A percentile compares a stretch with the other conserved stretches of the same genome.
Conservation (phyloP, 768 basidiomycete species). For the Phylloporus sp. region DNA sequence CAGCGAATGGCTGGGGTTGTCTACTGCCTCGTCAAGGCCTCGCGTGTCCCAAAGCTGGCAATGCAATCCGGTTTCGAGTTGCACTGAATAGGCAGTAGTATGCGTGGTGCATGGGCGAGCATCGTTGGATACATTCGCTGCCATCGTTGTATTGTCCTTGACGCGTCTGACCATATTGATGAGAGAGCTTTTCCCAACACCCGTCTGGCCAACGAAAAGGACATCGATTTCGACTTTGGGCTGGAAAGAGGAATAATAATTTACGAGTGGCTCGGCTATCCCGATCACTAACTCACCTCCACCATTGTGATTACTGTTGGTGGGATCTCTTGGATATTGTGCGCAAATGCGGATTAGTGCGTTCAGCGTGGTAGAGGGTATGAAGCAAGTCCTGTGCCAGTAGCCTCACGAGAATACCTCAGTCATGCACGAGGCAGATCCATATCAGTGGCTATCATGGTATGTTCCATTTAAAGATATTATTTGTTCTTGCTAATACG, state of each 20-base stretch:
- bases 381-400: neutral
- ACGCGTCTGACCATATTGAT: conserved; percentile 22
- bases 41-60: conserved; percentile 26
- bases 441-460: conserved; percentile 20
- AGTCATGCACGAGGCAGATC: conserved; percentile 22
- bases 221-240: conserved; percentile 10
- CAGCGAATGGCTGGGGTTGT: conserved; percentile 1
- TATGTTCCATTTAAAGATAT: conserved; percentile 8
- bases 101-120: conserved; percentile 17
- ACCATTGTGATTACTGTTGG: conserved; percentile 8
- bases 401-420: neutral
- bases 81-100: conserved; percentile 2
- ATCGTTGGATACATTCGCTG: conserved; percentile 19
- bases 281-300: conserved; percentile 8
- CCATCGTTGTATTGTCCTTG: neutral
- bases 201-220: conserved; percentile 24
- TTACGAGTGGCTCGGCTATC: neutral
- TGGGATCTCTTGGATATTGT: neutral
- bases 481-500: neutral
- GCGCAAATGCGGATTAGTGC: neutral
- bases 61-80: conserved; percentile 1
- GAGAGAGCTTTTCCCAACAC: conserved; percentile 24
- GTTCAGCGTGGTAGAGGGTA: conserved; percentile 6
- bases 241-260: conserved; percentile 5
- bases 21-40: conserved; percentile 22